Evolutionary conservation across 306 rosid species (phyloP).

Genomic region (Coriaria nepalensis): DNA sequence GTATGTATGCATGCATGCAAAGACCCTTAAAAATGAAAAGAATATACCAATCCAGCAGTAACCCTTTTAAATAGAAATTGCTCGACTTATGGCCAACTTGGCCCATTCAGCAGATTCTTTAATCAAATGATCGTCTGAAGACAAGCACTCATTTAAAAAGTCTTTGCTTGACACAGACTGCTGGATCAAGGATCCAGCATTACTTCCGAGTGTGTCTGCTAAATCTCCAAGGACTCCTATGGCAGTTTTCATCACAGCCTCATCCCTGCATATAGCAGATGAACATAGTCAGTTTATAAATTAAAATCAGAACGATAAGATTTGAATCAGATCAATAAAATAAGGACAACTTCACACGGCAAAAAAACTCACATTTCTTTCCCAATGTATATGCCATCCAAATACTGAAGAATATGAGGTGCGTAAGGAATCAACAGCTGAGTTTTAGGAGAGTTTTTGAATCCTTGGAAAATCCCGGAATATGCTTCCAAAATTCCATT

Average conservation of each 20-base stretch:
- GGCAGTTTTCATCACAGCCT: slow-evolving; percentile 86
- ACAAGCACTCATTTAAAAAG: slow-evolving; percentile 72
- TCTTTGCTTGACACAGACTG: slow-evolving; percentile 80
- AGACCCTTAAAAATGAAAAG: slow-evolving; percentile 32
- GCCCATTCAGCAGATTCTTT: slow-evolving; percentile 97
- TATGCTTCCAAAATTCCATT: slow-evolving; percentile 92
- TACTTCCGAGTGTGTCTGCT: slow-evolving; percentile 86
- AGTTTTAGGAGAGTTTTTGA: slow-evolving; percentile 67
- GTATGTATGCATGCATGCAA: slow-evolving; percentile 70
- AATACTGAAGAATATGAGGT: slow-evolving; percentile 69
- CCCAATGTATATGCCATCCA: slow-evolving; percentile 77
- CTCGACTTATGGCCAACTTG: slow-evolving; percentile 75
- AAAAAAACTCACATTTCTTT: slow-evolving; percentile 66
- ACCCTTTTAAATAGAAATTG: slow-evolving; percentile 63
- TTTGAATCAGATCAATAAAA: slow-evolving; percentile 1
- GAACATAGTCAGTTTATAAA: slow-evolving; percentile 9
- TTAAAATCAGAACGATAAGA: slow-evolving; percentile 4
- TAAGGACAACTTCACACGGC: neutral
- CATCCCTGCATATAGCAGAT: slow-evolving; percentile 47
- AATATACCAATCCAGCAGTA: slow-evolving; percentile 19
- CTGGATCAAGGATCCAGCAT: slow-evolving; percentile 82
- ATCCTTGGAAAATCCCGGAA: slow-evolving; percentile 90
- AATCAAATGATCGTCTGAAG: slow-evolving; percentile 76
- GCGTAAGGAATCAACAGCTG: slow-evolving; percentile 81
- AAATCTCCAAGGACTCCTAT: slow-evolving; percentile 90